Base-by-base conservation (phyloP, 345 rosid species). In the Rubroshorea leprosula region DNA sequence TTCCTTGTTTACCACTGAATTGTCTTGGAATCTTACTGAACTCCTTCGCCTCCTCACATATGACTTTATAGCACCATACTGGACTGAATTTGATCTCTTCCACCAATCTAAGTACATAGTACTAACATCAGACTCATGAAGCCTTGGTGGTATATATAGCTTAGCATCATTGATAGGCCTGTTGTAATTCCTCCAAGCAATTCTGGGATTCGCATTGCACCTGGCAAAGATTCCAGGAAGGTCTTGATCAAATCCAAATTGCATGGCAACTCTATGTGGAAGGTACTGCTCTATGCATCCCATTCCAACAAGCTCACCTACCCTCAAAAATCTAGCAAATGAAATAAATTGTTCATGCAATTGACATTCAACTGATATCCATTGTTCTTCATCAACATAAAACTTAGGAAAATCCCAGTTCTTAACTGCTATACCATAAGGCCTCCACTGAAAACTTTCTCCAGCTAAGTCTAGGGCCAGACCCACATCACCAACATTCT, bases 41-140 rank as follows among this genome's bases (percentile, higher is more conserved):
- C n/a, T n/a, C n/a, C n/a, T n/a, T n/a, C n/a, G n/a, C n/a, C n/a
- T n/a, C n/a, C n/a, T n/a, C n/a, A n/a, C n/a, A n/a, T n/a, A n/a
- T n/a, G n/a, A n/a, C n/a, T n/a, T n/a, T n/a, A n/a, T n/a, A n/a
- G n/a, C n/a, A n/a, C n/a, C n/a, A n/a, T n/a, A n/a, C n/a, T n/a
- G n/a, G n/a, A n/a, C n/a, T n/a, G n/a, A n/a, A n/a, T n/a, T 6
- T 4, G 72, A 68, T 31, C 62, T 47, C 18, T 51, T 75, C 86
- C 88, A 70, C 90, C 90, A 83, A 9, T 71, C 49, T 25, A 57
- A 51, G 66, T 79, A 78, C 6, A 11, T 27, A 4, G 53, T 21
- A 0, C 85, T 77, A 26, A 78, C 60, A 65, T 67, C 51, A 6
- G 75, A 22, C 55, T 38, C 44, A 21, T 53, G 66, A 8, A 47